Conservation (phyloP, 306 rosid genomes). For the Lotus japonicus region DNA sequence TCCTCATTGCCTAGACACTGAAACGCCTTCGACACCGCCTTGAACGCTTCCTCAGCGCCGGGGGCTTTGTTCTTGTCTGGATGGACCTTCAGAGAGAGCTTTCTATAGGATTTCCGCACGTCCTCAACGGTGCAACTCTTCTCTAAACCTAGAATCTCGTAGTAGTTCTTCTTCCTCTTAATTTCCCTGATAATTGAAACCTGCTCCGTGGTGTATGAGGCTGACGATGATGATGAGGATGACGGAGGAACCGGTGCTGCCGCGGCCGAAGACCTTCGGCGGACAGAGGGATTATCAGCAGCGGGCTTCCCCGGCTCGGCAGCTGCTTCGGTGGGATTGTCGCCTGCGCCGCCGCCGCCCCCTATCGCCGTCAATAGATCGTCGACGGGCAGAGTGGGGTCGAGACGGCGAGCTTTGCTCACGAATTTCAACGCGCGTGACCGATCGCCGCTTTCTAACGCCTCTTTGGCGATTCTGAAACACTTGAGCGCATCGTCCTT, state of each 20-base stretch:
- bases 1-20: slow-evolving; percentile 82
- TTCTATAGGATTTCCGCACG: slow-evolving; percentile 72
- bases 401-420: slow-evolving; percentile 81
- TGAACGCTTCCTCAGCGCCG: slow-evolving; percentile 88
- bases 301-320: slow-evolving; percentile 11
- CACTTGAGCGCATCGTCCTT: slow-evolving; percentile 89
- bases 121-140: slow-evolving; percentile 79
- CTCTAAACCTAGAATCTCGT: slow-evolving; percentile 83
- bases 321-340: slow-evolving; percentile 23
- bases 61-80: slow-evolving; percentile 95
- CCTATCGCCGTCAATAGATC: slow-evolving; percentile 41
- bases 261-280: slow-evolving; percentile 36
- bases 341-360: slow-evolving; percentile 28
- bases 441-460: slow-evolving; percentile 65
- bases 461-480: slow-evolving; percentile 68
- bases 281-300: slow-evolving; percentile 55
- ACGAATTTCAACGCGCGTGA: slow-evolving; percentile 67
- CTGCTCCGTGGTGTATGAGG: slow-evolving; percentile 59
- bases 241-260: not conserved
- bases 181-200: slow-evolving; percentile 54
- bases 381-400: slow-evolving; percentile 59
- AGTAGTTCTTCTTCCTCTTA: slow-evolving; percentile 77
- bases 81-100: slow-evolving; percentile 88
- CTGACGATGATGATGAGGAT: slow-evolving; percentile 28
- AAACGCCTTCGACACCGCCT: slow-evolving; percentile 84